Base-by-base conservation (phyloP, 768 basidiomycete genomes). In the Trametes cingulata region DNA sequence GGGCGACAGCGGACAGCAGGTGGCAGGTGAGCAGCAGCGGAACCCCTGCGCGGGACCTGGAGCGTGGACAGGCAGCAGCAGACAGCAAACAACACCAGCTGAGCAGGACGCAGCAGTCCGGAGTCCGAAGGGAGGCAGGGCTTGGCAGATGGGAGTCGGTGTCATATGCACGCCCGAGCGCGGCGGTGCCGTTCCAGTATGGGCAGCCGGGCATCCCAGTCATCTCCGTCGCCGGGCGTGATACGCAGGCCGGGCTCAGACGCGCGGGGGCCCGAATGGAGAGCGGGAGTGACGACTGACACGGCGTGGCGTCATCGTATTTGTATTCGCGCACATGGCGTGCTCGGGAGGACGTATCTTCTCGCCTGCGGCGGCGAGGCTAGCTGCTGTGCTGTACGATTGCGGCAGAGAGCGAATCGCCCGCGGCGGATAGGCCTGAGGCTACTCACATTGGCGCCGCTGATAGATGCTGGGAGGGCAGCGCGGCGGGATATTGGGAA, bases 301-400 rank as follows among this genome's bases (percentile, higher is more conserved):
- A 39, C 24, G 55, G 22, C 29, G 47, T 49, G 47, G 56, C 48
- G 56, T 50, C 47, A 49, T 56, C 4, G 29, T 33, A 42, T 47
- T 12, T 57, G 56, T 25, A 56, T 56, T 37, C 45, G 22, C n/a
- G 45, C 46, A 27, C 47, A 57, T 57, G 56, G 48, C 47, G 56
- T 57, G 56, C 56, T 41, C 47, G 39, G 13, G 33, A 25, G 9
- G 12, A 19, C 6, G 20, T 20, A 29, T 20, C 14, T 17, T n/a
- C 15, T 36, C 10, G 19, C 19, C 29, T 33, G 29, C 29, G 29
- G 6, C 29, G 29, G 6, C 29, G 29, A 4, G 6, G 29, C 29
- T 10, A n/a, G 29, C 29, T 10, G 29, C 46, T 48, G 46, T 27
- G 36, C 36, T 48, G 14, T n/a, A 40, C 3, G 33, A 48, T 14